phyloP scores from a whole-genome alignment of 305 asterid genomes.

The Fraxinus dipetala region DNA sequence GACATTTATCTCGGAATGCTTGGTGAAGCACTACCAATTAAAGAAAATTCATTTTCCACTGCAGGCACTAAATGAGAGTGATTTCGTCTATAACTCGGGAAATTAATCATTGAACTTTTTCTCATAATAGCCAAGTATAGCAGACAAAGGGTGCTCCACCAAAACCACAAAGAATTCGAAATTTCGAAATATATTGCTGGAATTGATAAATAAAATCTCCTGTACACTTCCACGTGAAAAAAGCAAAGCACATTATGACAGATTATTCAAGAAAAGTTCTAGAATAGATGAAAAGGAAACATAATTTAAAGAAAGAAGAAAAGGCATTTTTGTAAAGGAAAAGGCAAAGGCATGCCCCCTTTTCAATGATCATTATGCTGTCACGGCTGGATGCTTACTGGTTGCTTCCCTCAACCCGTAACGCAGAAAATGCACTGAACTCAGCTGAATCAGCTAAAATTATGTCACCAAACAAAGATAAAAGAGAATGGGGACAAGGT shows the following conservation, averaged over 20 bases:
- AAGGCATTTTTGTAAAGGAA: background rate
- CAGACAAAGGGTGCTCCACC: background rate
- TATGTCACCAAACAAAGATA: background rate
- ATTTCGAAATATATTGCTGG: background rate
- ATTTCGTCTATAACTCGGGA: constrained; percentile 7
- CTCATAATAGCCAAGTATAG: constrained; percentile 3
- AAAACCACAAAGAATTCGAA: background rate
- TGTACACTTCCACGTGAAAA: constrained; percentile 12
- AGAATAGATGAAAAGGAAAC: constrained; percentile 18
- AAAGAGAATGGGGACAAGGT: background rate
- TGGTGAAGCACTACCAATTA: constrained; percentile 12
- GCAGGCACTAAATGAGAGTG: constrained; percentile 12
- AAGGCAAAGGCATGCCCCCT: constrained; percentile 21
- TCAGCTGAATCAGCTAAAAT: background rate
- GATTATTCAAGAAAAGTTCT: constrained; percentile 14
- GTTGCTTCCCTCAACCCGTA: background rate
- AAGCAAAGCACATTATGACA: constrained; percentile 26
- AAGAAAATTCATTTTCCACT: background rate
- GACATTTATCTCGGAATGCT: background rate
- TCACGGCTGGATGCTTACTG: background rate
- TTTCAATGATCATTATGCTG: constrained; percentile 16
- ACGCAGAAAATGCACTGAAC: background rate
- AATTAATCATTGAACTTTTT: background rate
- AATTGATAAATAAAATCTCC: constrained; percentile 11
- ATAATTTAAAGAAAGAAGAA: constrained; percentile 15